Conservation (phyloP, 1,284 basidiomycete genomes). For the Cutaneotrichosporon sp. region DNA sequence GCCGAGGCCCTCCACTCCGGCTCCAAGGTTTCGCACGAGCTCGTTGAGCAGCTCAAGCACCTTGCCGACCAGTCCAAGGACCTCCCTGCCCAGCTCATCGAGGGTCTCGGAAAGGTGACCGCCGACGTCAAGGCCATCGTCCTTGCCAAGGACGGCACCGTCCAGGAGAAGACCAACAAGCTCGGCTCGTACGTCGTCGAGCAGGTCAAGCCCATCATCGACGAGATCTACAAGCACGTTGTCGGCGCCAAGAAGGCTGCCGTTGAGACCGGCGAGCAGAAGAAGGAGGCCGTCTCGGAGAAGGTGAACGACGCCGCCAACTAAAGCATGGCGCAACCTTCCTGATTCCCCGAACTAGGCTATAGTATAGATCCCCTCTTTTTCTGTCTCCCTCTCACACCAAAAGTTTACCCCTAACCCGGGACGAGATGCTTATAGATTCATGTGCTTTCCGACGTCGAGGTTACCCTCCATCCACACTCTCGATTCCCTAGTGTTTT, state of each 20-base stretch:
- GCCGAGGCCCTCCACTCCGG: conserved; percentile 36
- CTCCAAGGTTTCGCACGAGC: conserved; percentile 35
- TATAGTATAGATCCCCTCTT: not conserved
- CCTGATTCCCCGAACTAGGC: not conserved
- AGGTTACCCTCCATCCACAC: not conserved
- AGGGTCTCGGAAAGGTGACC: conserved; percentile 40
- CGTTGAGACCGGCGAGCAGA: conserved; percentile 22
- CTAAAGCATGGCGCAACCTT: no score
- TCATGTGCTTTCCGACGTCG: not conserved
- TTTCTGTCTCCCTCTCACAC: no score
- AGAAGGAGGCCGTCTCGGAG: conserved; percentile 4
- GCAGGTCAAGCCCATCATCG: conserved; percentile 47
- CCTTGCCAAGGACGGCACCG: conserved; percentile 41
- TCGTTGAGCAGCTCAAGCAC: conserved; percentile 41
- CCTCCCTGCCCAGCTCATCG: conserved; percentile 38
- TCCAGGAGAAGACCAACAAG: conserved; percentile 48
- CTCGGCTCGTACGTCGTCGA: conserved; percentile 45
- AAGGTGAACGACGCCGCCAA: not conserved
- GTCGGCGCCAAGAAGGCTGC: conserved; percentile 37
- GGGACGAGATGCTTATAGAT: conserved; percentile 1
- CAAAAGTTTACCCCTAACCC: not conserved
- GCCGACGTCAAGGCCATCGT: conserved; percentile 44
- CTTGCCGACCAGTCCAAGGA: conserved; percentile 43
- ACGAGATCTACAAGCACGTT: conserved; percentile 46
- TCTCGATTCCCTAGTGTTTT: not conserved